These are phyloP conservation scores for Hypoxylon sp. DNA, from an alignment of 2,329 filamentous ascomycete genomes.

Conservation along the genomic window DNA sequence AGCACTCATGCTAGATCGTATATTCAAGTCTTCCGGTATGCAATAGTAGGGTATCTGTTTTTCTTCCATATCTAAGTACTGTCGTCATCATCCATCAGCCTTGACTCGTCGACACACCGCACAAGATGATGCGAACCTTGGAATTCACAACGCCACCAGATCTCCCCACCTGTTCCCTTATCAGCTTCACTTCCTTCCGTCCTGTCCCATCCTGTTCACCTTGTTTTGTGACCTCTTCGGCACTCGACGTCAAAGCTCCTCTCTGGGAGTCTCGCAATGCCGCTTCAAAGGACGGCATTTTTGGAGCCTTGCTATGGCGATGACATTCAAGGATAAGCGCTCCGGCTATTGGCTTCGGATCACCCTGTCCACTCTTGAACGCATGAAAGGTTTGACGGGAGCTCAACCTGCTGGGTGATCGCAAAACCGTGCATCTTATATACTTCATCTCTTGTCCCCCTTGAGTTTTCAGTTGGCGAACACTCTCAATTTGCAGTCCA, in stretches of 20 bases:
- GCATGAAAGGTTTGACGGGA: constrained; percentile 5
- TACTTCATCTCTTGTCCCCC: constrained; percentile 4
- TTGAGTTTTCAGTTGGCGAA: constrained; percentile 69
- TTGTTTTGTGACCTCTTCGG: constrained; percentile 11
- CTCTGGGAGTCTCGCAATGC: constrained; percentile 7
- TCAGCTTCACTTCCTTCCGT: constrained; percentile 14
- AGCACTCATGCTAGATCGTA: constrained; percentile 22
- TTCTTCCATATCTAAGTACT: constrained; percentile 38
- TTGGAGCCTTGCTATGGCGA: constrained; percentile 7
- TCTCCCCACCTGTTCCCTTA: constrained; percentile 25
- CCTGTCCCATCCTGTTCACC: constrained; percentile 5
- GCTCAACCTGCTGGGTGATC: not conserved
- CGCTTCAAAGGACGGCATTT: not conserved
- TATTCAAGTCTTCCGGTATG: constrained; percentile 35
- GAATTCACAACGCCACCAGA: constrained; percentile 34
- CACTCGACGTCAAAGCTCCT: constrained; percentile 10
- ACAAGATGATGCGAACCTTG: constrained; percentile 36
- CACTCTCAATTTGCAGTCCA: constrained; percentile 82
- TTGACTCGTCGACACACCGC: constrained; percentile 27
- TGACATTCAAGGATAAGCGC: constrained; percentile 2
- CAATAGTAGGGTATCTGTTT: constrained; percentile 42
- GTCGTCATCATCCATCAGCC: constrained; percentile 27
- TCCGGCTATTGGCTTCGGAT: not conserved
- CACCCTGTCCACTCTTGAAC: not conserved
- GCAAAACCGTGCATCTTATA: constrained; percentile 11